A percentile compares a stretch with the other conserved stretches of the same genome.
Evolutionary conservation across 441 rosid species (phyloP).

Genomic region (Eruca vesicaria): DNA sequence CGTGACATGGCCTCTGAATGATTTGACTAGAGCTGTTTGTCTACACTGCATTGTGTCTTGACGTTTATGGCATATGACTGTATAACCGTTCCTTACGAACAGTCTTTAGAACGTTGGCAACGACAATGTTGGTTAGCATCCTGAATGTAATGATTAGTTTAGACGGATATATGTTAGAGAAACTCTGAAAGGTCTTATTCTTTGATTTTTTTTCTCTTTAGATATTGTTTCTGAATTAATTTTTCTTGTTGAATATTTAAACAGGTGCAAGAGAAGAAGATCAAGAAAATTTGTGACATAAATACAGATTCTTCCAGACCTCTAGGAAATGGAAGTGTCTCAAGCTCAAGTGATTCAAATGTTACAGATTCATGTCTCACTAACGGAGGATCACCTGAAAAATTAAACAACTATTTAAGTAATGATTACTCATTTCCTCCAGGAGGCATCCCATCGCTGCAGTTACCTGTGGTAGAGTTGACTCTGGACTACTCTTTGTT

Average conservation of each 20-base stretch:
- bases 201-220: background rate
- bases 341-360: conserved; percentile 66
- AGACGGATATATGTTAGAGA: background rate
- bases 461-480: conserved; percentile 85
- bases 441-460: conserved; percentile 74
- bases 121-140: background rate
- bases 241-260: conserved; percentile 1
- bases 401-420: conserved; percentile 41
- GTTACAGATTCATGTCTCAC: conserved; percentile 46
- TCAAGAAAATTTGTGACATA: conserved; percentile 82
- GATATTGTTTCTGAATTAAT: background rate
- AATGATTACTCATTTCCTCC: conserved; percentile 62
- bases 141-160: background rate
- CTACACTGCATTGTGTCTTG: conserved; percentile 3
- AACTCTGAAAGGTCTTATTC: background rate
- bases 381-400: conserved; percentile 68
- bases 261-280: conserved; percentile 94
- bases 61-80: too few species aligned
- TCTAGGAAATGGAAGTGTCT: conserved; percentile 66
- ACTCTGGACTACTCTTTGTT: too few species aligned
- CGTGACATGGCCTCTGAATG: background rate
- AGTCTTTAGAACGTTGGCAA: background rate
- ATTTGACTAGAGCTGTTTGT: conserved; percentile 3
- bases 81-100: background rate
- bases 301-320: conserved; percentile 74